Percentiles rank a stretch among this genome's conserved stretches.
These are phyloP conservation scores for Pichia manshurica DNA, from an alignment of 805 yeast species.

Conservation along the genomic window DNA sequence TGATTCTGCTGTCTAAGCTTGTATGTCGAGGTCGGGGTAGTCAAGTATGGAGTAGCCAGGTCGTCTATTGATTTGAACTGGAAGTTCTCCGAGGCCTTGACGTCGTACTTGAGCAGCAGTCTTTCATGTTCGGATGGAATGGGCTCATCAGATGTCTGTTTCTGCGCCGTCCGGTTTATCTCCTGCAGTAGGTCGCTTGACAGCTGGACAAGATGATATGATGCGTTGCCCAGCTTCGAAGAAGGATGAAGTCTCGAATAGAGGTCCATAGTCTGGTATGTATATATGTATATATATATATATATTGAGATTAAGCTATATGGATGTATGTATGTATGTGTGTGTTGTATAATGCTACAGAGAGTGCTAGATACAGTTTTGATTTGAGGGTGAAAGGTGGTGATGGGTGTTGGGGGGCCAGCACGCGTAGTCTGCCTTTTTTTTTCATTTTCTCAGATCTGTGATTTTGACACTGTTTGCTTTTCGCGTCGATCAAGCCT, in stretches of 20 bases:
- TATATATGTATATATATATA: not conserved
- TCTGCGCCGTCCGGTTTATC: not conserved
- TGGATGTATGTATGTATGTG: too few species aligned
- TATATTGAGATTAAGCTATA: not conserved
- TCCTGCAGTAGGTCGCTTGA: constrained; percentile 5
- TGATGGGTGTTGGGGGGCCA: too few species aligned
- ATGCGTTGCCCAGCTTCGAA: not conserved
- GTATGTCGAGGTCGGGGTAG: constrained; percentile 56
- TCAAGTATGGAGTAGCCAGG: constrained; percentile 43
- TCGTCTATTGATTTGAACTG: constrained; percentile 19
- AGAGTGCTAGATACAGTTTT: too few species aligned
- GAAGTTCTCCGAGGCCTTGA: constrained; percentile 18
- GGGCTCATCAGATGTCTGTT: too few species aligned
- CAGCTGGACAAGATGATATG: constrained; percentile 10
- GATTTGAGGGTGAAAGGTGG: too few species aligned
- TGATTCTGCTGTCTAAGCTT: constrained; percentile 74
- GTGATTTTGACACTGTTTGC: too few species aligned
- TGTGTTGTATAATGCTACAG: too few species aligned
- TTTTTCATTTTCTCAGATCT: not conserved
- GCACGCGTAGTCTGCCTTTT: not conserved
- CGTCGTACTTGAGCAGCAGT: not conserved
- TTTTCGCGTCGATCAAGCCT: constrained; percentile 20
- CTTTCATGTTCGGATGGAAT: not conserved
- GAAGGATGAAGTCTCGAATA: constrained; percentile 23
- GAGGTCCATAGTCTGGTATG: constrained; percentile 20